A percentile compares a stretch with the other conserved stretches of the same genome.
These are phyloP conservation scores for Atkinsonella texensis DNA, from an alignment of 2,329 filamentous ascomycete species.

Conservation along the genomic window DNA sequence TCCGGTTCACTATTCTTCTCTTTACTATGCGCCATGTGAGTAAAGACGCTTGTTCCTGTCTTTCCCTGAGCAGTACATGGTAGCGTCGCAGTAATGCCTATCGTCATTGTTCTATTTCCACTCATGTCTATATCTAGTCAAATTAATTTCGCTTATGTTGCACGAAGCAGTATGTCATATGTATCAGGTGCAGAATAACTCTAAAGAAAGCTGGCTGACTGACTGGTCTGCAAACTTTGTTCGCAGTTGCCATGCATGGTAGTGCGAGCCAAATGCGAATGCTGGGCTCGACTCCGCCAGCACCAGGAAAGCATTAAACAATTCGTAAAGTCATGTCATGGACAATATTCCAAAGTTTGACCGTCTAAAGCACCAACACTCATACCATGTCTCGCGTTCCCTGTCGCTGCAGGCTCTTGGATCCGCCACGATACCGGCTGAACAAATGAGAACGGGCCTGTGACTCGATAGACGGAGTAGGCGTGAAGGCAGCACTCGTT, in stretches of 20 bases:
- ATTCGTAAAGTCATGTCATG: not conserved
- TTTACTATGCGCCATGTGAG: no score
- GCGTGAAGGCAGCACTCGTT: constrained; percentile 13
- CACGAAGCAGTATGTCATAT: not conserved
- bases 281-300: not conserved
- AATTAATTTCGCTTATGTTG: not conserved
- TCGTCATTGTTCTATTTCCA: not conserved
- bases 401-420: constrained; percentile 14
- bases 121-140: not conserved
- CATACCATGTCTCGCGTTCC: constrained; percentile 2
- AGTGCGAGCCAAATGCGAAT: not conserved
- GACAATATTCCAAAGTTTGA: not conserved
- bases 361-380: not conserved
- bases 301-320: not conserved
- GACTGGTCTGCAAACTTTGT: no score
- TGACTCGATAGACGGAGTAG: constrained; percentile 11
- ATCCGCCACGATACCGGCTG: constrained; percentile 17
- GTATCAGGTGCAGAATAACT: not conserved
- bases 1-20: no score
- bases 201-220: not conserved
- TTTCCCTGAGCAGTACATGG: no score
- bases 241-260: no score
- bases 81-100: no score
- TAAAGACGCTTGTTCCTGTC: no score
- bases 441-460: constrained; percentile 19